A percentile compares a stretch with the other conserved stretches of the same genome.
Conservation (phyloP, 352 stramenopile species). For the Globisporangium solare region DNA sequence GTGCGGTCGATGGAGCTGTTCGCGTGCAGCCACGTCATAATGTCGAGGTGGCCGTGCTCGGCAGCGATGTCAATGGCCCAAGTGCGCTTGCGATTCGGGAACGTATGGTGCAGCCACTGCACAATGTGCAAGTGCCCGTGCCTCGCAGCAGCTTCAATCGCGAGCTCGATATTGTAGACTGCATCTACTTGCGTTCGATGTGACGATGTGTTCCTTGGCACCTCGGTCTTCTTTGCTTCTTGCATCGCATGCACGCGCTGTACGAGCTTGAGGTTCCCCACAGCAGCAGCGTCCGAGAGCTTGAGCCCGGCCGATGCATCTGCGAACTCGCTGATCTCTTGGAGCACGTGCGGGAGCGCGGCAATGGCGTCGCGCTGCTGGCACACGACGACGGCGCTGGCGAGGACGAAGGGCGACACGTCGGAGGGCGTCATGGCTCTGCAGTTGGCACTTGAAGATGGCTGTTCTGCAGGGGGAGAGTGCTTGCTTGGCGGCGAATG, state of each 20-base stretch:
- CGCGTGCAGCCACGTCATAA: not conserved
- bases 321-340: constrained; percentile 3
- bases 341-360: not conserved
- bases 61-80: constrained; percentile 12
- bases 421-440: constrained; percentile 1
- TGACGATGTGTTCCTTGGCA: too few species aligned
- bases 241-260: constrained; percentile 10
- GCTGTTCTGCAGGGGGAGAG: not conserved
- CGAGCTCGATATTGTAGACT: constrained; percentile 4
- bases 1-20: not conserved
- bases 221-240: not conserved
- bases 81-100: constrained; percentile 8
- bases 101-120: constrained; percentile 7
- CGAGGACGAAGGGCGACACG: not conserved
- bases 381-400: constrained; percentile 8
- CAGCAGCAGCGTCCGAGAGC: constrained; percentile 1
- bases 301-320: constrained; percentile 1
- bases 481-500: not conserved
- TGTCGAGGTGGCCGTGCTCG: constrained; percentile 5
- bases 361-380: constrained; percentile 2
- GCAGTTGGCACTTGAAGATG: not conserved
- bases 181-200: not conserved
- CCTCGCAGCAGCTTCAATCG: constrained; percentile 9
- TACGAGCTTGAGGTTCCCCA: constrained; percentile 10
- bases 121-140: constrained; percentile 8